A percentile compares a stretch with the other conserved stretches of the same genome.
These are phyloP conservation scores for Chalciporus sp. DNA, from an alignment of 1,284 basidiomycete genomes.

Conservation along the genomic window DNA sequence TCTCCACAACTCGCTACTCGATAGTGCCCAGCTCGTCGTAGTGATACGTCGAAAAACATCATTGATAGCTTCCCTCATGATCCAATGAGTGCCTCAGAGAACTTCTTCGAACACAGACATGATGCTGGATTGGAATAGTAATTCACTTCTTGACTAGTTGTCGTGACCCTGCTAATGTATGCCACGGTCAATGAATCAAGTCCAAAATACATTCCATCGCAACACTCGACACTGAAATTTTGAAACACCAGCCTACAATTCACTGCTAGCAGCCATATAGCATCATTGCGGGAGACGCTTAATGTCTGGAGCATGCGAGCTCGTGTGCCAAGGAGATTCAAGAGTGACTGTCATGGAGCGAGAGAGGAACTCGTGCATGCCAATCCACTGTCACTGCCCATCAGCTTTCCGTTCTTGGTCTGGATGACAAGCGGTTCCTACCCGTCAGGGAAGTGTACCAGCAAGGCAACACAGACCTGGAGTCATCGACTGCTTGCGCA, in stretches of 20 bases:
- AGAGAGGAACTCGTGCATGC: neutral
- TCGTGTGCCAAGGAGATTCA: too few species aligned
- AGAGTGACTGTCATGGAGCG: neutral
- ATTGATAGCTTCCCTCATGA: too few species aligned
- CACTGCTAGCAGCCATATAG: neutral
- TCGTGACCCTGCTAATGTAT: too few species aligned
- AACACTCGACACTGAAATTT: neutral
- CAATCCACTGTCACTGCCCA: slow-evolving; percentile 22
- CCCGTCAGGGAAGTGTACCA: slow-evolving; percentile 37
- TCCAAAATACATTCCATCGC: neutral
- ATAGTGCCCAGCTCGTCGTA: too few species aligned
- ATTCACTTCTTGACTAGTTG: too few species aligned
- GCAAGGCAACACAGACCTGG: slow-evolving; percentile 26
- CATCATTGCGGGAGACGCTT: too few species aligned
- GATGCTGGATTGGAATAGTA: too few species aligned
- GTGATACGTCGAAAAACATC: too few species aligned
- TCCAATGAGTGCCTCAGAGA: too few species aligned
- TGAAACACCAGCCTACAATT: neutral
- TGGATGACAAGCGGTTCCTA: slow-evolving; percentile 38
- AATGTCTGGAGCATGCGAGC: neutral
- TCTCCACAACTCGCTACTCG: too few species aligned
- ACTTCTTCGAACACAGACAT: too few species aligned
- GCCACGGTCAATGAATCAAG: too few species aligned
- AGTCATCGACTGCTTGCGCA: slow-evolving; percentile 35
- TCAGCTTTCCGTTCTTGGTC: slow-evolving; percentile 51